Evolutionary conservation across 306 rosid species (phyloP), one percentile per base, ranked within the genome.

Genomic region (Crataegus laevigata): DNA sequence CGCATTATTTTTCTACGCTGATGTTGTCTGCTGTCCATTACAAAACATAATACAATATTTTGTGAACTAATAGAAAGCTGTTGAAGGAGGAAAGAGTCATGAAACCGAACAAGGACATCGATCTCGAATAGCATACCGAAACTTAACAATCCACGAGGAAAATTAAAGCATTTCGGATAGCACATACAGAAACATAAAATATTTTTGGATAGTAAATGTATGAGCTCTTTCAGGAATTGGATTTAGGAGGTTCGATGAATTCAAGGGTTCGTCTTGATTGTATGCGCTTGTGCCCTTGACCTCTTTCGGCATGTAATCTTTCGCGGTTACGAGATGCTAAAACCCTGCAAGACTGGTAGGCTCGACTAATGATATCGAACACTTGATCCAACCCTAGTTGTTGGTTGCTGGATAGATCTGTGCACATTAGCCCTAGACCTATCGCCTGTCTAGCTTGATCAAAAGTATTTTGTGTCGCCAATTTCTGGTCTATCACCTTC

Each of bases 351-450:
- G 82, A 68, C 75, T 82, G 81, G 63, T 69, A 84, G 14, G 82
- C 85, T 83, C 67, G 81, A 51, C 84, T 83, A 36, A 85, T 54
- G 36, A 72, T 73, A 40, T 83, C 80, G 17, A 63, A 77, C 51
- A 91, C 74, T 68, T 77, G 26, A 2, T 42, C 74, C 59, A 87
- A 74, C 54, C 75, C 78, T 65, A 70, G 84, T 11, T 83, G 79
- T 50, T 73, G 78, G 68, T 42, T 66, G 54, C 78, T 76, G 75
- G 88, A 81, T 78, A 75, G 71, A 8, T 89, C 85, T 40, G 86
- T 79, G 86, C 91, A 87, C 88, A 74, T 71, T 73, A 88, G 51
- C 69, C 88, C 90, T 1, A 91, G 47, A 61, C 81, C 73, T 40
- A 89, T 43, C 45, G 58, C 77, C 52, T 78, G 77, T 76, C 74